phyloP scores from a whole-genome alignment of 805 yeast genomes.

The Ogataea wickerhamii region DNA sequence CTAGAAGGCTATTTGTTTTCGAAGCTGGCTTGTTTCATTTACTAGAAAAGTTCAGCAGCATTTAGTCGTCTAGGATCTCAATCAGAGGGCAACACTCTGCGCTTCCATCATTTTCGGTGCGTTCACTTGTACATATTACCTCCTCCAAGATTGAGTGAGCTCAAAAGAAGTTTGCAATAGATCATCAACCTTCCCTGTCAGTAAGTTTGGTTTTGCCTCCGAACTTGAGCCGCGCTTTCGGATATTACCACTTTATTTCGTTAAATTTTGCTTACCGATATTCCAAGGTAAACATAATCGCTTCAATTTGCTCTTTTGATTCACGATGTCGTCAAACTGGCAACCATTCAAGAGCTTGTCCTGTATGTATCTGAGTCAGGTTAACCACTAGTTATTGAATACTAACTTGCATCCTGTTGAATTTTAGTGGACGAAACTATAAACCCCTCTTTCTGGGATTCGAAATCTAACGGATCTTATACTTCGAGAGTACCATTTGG shows the following conservation, averaged over 20 bases:
- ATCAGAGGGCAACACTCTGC: too few species aligned
- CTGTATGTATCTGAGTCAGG: slow-evolving; percentile 14
- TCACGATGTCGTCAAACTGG: slow-evolving; percentile 25
- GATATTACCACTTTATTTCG: too few species aligned
- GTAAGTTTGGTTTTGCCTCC: slow-evolving; percentile 2
- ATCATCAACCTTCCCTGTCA: background rate
- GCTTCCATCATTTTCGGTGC: too few species aligned
- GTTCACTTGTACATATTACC: slow-evolving; percentile 1
- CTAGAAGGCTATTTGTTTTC: too few species aligned
- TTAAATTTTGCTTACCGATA: too few species aligned
- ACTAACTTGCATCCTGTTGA: slow-evolving; percentile 4
- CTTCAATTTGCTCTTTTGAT: background rate
- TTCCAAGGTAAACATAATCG: slow-evolving; percentile 2
- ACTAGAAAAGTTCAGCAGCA: too few species aligned
- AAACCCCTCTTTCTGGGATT: slow-evolving; percentile 29
- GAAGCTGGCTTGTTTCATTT: too few species aligned
- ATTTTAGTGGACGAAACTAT: slow-evolving; percentile 27
- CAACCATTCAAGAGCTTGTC: slow-evolving; percentile 21
- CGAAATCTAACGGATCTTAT: slow-evolving; percentile 18
- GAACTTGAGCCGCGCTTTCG: background rate
- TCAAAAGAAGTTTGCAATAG: background rate
- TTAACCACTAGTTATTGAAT: background rate
- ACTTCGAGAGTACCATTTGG: slow-evolving; percentile 8
- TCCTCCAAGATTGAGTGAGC: background rate
- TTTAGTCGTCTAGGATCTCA: too few species aligned